Evolutionary conservation across 106 monocot genomes (phyloP).

Genomic region (Ottelia alismoides): DNA sequence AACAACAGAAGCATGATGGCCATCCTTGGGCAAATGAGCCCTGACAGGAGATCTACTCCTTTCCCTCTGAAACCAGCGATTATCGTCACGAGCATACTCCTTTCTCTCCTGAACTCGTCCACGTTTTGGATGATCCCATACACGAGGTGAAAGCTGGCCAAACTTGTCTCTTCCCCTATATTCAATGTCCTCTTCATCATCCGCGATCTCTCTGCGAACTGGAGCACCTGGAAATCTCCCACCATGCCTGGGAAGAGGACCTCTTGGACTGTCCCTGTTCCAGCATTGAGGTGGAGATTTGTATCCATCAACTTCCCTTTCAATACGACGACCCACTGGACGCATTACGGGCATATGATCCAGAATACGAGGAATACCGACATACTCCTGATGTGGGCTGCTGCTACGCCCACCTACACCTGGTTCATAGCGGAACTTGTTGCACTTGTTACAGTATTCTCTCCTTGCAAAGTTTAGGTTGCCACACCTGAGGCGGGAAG

Average conservation of each 20-base stretch:
- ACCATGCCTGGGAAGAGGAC: constrained; percentile 15
- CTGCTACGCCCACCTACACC: constrained; percentile 7
- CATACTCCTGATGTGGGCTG: constrained; percentile 28
- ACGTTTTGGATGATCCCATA: constrained; percentile 14
- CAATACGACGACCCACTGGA: constrained; percentile 8
- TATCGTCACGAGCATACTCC: constrained; percentile 20
- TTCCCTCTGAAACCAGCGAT: constrained; percentile 28
- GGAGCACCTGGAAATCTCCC: constrained; percentile 14
- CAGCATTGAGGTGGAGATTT: constrained; percentile 44
- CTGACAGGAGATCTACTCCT: constrained; percentile 51
- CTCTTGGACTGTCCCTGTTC: constrained; percentile 20
- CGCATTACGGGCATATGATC: constrained; percentile 13
- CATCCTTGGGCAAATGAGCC: constrained; percentile 5
- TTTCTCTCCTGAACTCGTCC: constrained; percentile 11
- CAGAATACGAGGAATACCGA: constrained; percentile 4
- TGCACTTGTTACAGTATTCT: constrained; percentile 66
- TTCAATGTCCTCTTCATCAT: constrained; percentile 14
- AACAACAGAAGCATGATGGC: constrained; percentile 4
- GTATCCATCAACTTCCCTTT: constrained; percentile 32
- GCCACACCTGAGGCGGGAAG: constrained; percentile 64
- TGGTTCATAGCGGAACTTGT: constrained; percentile 28
- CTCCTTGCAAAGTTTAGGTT: constrained; percentile 87
- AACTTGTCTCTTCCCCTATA: constrained; percentile 24
- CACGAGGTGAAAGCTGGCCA: constrained; percentile 12
- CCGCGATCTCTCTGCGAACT: constrained; percentile 17